Evolutionary conservation across 345 rosid genomes (phyloP).

Genomic region (Eucalyptus camaldulensis): DNA sequence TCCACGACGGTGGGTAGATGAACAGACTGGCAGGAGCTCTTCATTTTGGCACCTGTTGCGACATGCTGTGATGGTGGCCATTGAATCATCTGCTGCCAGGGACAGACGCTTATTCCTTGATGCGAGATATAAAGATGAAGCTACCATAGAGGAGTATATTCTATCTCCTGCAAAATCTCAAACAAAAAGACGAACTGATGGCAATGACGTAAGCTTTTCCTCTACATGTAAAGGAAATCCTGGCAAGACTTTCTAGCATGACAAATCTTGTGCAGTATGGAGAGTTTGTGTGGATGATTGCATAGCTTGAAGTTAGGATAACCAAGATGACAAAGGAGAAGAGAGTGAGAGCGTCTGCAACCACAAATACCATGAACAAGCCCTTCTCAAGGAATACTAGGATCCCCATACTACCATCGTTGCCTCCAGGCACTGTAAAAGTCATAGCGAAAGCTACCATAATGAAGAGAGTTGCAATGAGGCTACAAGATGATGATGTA

Average conservation of each 20-base stretch:
- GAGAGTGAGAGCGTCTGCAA: neutral
- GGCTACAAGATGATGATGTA: neutral
- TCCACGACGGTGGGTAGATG: slow-evolving; percentile 56
- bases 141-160: slow-evolving; percentile 1
- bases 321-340: neutral
- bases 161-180: slow-evolving; percentile 16
- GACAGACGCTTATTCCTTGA: slow-evolving; percentile 52
- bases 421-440: neutral
- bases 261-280: neutral
- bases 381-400: neutral
- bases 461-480: neutral
- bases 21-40: slow-evolving; percentile 1
- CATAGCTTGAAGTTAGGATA: neutral
- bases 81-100: slow-evolving; percentile 77
- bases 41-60: slow-evolving; percentile 50
- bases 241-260: no score
- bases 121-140: slow-evolving; percentile 2
- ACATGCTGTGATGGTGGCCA: slow-evolving; percentile 73
- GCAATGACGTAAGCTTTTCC: slow-evolving; percentile 14
- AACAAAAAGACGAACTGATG: slow-evolving; percentile 42
- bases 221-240: neutral
- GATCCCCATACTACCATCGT: neutral
- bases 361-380: neutral
- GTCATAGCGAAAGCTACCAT: neutral
- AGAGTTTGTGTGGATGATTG: no score